These are phyloP conservation scores for Alternaria consortialis DNA, from an alignment of 2,329 filamentous ascomycete genomes.

Conservation along the genomic window DNA sequence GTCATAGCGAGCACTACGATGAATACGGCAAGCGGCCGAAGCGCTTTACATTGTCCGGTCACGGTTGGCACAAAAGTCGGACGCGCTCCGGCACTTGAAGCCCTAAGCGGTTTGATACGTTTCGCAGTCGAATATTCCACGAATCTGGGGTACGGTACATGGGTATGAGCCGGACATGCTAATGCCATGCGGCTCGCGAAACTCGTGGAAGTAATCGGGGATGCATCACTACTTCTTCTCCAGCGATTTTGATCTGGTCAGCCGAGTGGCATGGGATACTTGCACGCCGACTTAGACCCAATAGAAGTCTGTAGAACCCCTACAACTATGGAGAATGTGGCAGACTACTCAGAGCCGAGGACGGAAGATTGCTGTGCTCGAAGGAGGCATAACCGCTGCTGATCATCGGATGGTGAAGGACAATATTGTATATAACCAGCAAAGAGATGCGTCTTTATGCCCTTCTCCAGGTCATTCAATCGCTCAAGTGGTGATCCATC, in stretches of 20 bases:
- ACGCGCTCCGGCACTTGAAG: constrained; percentile 3
- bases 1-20: constrained; percentile 1
- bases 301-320: neutral
- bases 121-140: constrained; percentile 6
- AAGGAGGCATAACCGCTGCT: neutral
- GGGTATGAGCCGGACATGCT: constrained; percentile 5
- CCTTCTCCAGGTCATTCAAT: neutral
- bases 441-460: neutral
- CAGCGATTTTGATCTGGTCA: neutral
- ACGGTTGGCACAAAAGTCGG: neutral
- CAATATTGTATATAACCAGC: constrained; percentile 5
- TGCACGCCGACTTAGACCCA: constrained; percentile 14
- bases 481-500: neutral
- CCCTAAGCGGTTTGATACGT: neutral
- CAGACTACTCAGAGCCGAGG: neutral
- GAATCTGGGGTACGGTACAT: constrained; percentile 10
- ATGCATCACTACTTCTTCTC: neutral
- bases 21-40: constrained; percentile 11
- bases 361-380: neutral
- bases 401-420: neutral
- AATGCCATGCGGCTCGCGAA: constrained; percentile 6
- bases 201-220: neutral
- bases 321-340: neutral
- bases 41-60: neutral
- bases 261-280: neutral